A percentile compares a stretch with the other conserved stretches of the same genome.
Evolutionary conservation across 768 basidiomycete species (phyloP).

Genomic region (Pholiota molesta): DNA sequence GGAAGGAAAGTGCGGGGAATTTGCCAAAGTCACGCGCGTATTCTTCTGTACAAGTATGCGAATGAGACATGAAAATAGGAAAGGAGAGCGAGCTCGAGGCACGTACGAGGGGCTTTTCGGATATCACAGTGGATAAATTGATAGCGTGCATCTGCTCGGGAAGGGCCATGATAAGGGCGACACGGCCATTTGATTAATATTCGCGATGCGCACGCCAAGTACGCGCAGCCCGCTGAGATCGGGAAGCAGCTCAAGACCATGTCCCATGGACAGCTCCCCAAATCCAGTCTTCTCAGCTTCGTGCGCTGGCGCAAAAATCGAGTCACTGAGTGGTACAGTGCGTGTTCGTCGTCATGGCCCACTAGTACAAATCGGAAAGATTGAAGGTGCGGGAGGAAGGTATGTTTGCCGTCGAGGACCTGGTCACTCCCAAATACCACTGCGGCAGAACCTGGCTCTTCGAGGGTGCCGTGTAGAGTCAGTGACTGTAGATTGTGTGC

Average conservation of each 20-base stretch:
- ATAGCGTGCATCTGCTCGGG: slow-evolving; percentile 56
- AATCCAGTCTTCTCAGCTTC: slow-evolving; percentile 56
- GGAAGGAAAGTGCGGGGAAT: slow-evolving; percentile 57
- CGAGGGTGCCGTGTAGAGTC: slow-evolving; percentile 68
- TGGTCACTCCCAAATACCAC: slow-evolving; percentile 67
- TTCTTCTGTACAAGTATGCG: slow-evolving; percentile 41
- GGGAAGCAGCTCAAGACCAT: slow-evolving; percentile 53
- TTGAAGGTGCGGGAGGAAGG: slow-evolving; percentile 63
- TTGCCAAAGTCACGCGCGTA: slow-evolving; percentile 50
- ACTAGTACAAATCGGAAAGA: slow-evolving; percentile 66
- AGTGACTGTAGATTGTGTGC: slow-evolving; percentile 63
- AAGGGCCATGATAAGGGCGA: slow-evolving; percentile 41
- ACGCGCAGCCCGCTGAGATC: slow-evolving; percentile 55
- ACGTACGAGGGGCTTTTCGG: slow-evolving; percentile 53
- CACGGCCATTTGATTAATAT: slow-evolving; percentile 43
- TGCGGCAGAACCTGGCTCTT: slow-evolving; percentile 56
- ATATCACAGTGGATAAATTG: slow-evolving; percentile 51
- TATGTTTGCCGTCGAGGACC: slow-evolving; percentile 57
- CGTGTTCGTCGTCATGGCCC: slow-evolving; percentile 59
- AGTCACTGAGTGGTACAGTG: slow-evolving; percentile 55
- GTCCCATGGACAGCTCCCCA: slow-evolving; percentile 71
- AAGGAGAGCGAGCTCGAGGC: neutral
- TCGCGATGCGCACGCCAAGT: slow-evolving; percentile 58
- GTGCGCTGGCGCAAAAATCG: slow-evolving; percentile 54
- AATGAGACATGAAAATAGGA: neutral